Conservation (phyloP, 1,284 basidiomycete genomes). For the Heterobasidion occidentale region DNA sequence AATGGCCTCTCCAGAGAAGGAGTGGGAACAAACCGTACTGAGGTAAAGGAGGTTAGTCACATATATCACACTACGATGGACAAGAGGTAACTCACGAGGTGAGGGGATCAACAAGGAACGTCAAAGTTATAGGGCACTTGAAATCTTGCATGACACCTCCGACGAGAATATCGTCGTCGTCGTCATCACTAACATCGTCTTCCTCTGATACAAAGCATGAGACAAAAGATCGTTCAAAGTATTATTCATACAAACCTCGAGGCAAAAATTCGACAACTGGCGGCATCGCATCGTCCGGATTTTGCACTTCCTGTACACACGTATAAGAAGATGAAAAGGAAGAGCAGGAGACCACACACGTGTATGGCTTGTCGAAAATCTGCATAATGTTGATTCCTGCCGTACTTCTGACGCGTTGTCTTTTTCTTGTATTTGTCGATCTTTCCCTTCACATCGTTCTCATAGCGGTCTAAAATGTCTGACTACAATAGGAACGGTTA, state of each 20-base stretch:
- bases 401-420: constrained; percentile 71
- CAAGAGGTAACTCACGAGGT: constrained; percentile 51
- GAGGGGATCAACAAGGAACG: constrained; percentile 55
- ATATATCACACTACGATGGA: background rate
- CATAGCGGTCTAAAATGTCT: constrained; percentile 39
- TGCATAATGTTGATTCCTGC: constrained; percentile 50
- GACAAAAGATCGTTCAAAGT: background rate
- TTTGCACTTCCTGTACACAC: constrained; percentile 49
- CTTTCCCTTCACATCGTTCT: constrained; percentile 30
- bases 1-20: constrained; percentile 61
- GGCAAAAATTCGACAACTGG: constrained; percentile 69
- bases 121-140: constrained; percentile 73
- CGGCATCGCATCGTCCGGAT: constrained; percentile 64
- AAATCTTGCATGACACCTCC: constrained; percentile 78
- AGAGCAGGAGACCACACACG: constrained; percentile 32
- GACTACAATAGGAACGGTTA: constrained; percentile 25
- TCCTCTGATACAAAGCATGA: constrained; percentile 37
- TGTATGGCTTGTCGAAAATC: constrained; percentile 62
- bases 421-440: constrained; percentile 43
- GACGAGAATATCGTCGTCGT: constrained; percentile 74
- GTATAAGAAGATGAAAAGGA: background rate
- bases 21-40: constrained; percentile 62
- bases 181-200: constrained; percentile 70
- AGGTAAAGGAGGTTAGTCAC: constrained; percentile 6
- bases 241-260: constrained; percentile 39